Evolutionary conservation across 805 yeast species (phyloP).

Genomic region (Tetrapisispora iriomotensis): DNA sequence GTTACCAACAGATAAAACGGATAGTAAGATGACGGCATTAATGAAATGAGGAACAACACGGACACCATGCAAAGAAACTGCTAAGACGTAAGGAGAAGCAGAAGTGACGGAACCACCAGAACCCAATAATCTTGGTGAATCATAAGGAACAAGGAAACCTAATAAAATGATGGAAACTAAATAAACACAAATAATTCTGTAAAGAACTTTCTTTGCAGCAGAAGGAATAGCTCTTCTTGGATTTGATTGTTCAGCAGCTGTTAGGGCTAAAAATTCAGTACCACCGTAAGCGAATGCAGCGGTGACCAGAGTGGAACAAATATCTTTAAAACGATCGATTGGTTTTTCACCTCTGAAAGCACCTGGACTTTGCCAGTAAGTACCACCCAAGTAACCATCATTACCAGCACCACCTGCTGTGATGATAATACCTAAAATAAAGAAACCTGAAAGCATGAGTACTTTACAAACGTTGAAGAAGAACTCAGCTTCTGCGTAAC

Average conservation of each 20-base stretch:
- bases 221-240: slow-evolving; percentile 49
- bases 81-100: slow-evolving; percentile 65
- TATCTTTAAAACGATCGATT: slow-evolving; percentile 45
- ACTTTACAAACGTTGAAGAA: slow-evolving; percentile 58
- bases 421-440: slow-evolving; percentile 40
- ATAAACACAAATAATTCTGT: slow-evolving; percentile 44
- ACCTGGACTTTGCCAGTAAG: slow-evolving; percentile 46
- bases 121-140: slow-evolving; percentile 36
- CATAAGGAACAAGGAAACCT: slow-evolving; percentile 47
- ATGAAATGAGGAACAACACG: slow-evolving; percentile 60
- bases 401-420: slow-evolving; percentile 35
- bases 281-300: slow-evolving; percentile 57
- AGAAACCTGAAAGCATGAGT: slow-evolving; percentile 49
- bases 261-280: slow-evolving; percentile 48
- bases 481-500: slow-evolving; percentile 56
- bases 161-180: slow-evolving; percentile 37
- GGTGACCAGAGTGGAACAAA: slow-evolving; percentile 41
- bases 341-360: slow-evolving; percentile 32
- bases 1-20: slow-evolving; percentile 69
- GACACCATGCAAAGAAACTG: slow-evolving; percentile 50
- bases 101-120: slow-evolving; percentile 34
- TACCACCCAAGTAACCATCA: slow-evolving; percentile 40
- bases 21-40: slow-evolving; percentile 61
- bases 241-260: slow-evolving; percentile 47
- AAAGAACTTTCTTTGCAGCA: slow-evolving; percentile 46